Evolutionary conservation across 495 filamentous ascomycete species (phyloP).

Genomic region (Xylaria telfairii): DNA sequence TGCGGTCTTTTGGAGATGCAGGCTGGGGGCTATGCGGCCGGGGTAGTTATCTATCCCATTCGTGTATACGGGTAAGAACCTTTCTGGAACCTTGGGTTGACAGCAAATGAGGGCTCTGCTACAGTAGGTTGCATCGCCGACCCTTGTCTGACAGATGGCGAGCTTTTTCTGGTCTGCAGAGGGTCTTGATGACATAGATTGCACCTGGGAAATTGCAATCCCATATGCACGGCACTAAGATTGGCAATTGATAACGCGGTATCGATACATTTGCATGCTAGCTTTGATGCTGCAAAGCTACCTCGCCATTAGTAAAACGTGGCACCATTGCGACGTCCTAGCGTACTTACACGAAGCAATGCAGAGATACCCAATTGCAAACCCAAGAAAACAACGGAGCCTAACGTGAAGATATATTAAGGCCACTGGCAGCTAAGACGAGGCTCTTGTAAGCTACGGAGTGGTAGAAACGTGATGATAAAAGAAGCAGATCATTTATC

Average conservation of each 20-base stretch:
- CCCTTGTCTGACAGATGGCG: slow-evolving; percentile 10
- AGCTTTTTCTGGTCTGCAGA: not conserved
- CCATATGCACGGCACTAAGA: slow-evolving; percentile 6
- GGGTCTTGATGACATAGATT: slow-evolving; percentile 11
- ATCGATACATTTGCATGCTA: not conserved
- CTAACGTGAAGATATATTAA: slow-evolving; percentile 24
- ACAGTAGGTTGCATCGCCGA: slow-evolving; percentile 1
- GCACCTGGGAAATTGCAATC: slow-evolving; percentile 9
- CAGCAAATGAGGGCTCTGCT: slow-evolving; percentile 3
- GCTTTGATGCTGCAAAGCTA: slow-evolving; percentile 13
- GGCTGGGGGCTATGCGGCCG: not conserved
- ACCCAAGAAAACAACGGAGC: slow-evolving; percentile 1
- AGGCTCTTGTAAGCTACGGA: slow-evolving; percentile 18
- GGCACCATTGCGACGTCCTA: slow-evolving; percentile 12
- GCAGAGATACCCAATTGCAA: slow-evolving; percentile 22
- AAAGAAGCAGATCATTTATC: slow-evolving; percentile 1
- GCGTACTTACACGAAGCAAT: not conserved
- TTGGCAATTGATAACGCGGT: slow-evolving; percentile 17
- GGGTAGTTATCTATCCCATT: not conserved
- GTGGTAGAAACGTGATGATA: slow-evolving; percentile 14
- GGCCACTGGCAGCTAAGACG: slow-evolving; percentile 5
- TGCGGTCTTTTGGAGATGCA: not conserved
- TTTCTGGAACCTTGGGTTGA: slow-evolving; percentile 13
- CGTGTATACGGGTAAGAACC: not conserved
- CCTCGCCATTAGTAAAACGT: slow-evolving; percentile 8